Conservation (phyloP, 768 basidiomycete genomes). For the Lentinula boryana region DNA sequence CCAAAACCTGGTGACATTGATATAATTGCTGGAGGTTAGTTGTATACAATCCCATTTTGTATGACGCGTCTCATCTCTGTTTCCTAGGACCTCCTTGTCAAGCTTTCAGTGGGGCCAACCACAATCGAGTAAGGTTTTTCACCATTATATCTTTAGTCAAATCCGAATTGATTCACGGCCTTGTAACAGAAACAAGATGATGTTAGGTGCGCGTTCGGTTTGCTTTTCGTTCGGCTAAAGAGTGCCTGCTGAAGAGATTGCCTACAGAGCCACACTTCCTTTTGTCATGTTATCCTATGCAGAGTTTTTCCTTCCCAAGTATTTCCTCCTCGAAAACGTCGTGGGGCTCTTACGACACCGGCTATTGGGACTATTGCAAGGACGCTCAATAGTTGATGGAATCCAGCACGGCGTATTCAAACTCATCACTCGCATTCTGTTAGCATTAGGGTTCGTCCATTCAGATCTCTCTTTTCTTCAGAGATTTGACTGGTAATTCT, state of each 20-base stretch:
- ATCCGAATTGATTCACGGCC: background rate
- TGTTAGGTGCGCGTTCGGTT: conserved; percentile 35
- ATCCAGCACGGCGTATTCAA: conserved; percentile 60
- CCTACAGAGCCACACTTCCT: conserved; percentile 49
- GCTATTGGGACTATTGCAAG: conserved; percentile 31
- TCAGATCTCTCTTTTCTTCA: background rate
- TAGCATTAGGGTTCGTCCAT: conserved; percentile 53
- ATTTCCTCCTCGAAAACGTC: conserved; percentile 73
- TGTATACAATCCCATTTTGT: background rate
- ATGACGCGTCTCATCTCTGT: background rate
- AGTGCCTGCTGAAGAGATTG: background rate
- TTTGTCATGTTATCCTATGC: conserved; percentile 69
- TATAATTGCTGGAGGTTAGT: conserved; percentile 67
- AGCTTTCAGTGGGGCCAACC: conserved; percentile 62
- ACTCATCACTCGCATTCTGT: conserved; percentile 53
- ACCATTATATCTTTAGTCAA: background rate
- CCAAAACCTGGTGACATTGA: conserved; percentile 58
- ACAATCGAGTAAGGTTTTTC: conserved; percentile 38
- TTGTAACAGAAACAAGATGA: conserved; percentile 48
- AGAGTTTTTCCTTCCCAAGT: conserved; percentile 57
- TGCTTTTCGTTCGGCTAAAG: background rate
- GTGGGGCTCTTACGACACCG: conserved; percentile 49
- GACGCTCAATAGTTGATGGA: conserved; percentile 24
- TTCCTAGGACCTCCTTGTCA: conserved; percentile 69
- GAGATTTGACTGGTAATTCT: background rate